Evolutionary conservation across 1,284 basidiomycete genomes (phyloP).

Genomic region (Leccinum griseonigrum): DNA sequence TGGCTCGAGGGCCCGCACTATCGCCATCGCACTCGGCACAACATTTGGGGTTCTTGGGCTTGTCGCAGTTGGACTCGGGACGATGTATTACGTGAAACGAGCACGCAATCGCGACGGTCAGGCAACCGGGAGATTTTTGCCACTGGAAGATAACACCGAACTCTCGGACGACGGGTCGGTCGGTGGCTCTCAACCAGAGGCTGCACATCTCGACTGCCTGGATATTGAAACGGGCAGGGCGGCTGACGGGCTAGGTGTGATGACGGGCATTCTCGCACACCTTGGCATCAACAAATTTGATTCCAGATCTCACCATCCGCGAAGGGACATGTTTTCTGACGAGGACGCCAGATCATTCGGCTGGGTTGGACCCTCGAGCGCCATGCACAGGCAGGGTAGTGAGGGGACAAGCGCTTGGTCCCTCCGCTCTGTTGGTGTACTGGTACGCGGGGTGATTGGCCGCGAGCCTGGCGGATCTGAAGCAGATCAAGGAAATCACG

Average conservation of each 20-base stretch:
- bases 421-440: slow-evolving; percentile 50
- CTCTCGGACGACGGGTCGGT: slow-evolving; percentile 13
- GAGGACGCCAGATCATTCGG: slow-evolving; percentile 63
- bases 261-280: slow-evolving; percentile 19
- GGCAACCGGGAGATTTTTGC: slow-evolving; percentile 15
- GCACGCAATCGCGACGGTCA: slow-evolving; percentile 8
- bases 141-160: slow-evolving; percentile 22
- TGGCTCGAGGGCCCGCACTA: slow-evolving; percentile 26
- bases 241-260: not conserved
- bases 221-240: not conserved
- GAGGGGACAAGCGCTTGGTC: slow-evolving; percentile 47
- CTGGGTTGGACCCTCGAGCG: slow-evolving; percentile 28
- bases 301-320: slow-evolving; percentile 16
- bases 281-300: slow-evolving; percentile 22
- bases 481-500: slow-evolving; percentile 28
- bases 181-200: slow-evolving; percentile 4
- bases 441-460: slow-evolving; percentile 33
- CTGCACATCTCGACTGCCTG: slow-evolving; percentile 2
- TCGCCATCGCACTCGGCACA: slow-evolving; percentile 57
- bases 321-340: slow-evolving; percentile 73
- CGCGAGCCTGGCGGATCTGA: slow-evolving; percentile 36
- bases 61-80: slow-evolving; percentile 39
- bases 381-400: slow-evolving; percentile 35
- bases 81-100: slow-evolving; percentile 41
- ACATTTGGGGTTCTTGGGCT: slow-evolving; percentile 54